Conservation (phyloP, 768 basidiomycete genomes). For the Boletus pseudo-olivaceus region DNA sequence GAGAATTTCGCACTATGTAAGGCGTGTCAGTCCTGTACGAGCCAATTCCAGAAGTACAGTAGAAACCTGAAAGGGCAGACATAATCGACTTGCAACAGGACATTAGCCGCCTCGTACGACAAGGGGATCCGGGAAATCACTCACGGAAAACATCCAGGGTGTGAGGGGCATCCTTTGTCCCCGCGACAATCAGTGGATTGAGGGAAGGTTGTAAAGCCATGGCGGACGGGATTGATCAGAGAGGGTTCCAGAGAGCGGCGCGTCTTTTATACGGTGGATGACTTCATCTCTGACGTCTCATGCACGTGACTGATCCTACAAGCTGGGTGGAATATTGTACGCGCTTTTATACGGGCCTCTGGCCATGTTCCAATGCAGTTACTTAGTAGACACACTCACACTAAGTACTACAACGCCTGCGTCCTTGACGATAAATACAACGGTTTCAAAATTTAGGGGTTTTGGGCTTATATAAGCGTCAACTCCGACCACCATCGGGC, state of each 20-base stretch:
- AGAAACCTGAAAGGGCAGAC: slow-evolving; percentile 77
- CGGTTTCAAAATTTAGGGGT: no score
- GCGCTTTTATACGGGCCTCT: not conserved
- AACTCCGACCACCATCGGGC: no score
- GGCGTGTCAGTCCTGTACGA: not conserved
- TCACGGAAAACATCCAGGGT: slow-evolving; percentile 77
- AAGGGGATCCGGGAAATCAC: slow-evolving; percentile 19
- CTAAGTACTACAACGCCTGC: no score
- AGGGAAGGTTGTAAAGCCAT: slow-evolving; percentile 85
- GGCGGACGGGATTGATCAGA: not conserved
- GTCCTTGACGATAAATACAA: no score
- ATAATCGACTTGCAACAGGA: slow-evolving; percentile 61
- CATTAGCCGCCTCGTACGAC: not conserved
- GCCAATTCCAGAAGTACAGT: not conserved
- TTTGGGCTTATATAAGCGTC: no score
- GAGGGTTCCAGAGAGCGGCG: not conserved
- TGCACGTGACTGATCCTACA: slow-evolving; percentile 1
- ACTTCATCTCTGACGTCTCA: not conserved
- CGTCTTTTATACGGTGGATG: not conserved
- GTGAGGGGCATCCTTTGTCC: slow-evolving; percentile 58
- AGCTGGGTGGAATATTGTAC: not conserved
- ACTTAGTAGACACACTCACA: no score
- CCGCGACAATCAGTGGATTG: slow-evolving; percentile 59
- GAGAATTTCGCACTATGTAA: slow-evolving; percentile 55
- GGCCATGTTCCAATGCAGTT: not conserved